Evolutionary conservation across 805 yeast genomes (phyloP).

Genomic region (Ogataea chonburiensis): DNA sequence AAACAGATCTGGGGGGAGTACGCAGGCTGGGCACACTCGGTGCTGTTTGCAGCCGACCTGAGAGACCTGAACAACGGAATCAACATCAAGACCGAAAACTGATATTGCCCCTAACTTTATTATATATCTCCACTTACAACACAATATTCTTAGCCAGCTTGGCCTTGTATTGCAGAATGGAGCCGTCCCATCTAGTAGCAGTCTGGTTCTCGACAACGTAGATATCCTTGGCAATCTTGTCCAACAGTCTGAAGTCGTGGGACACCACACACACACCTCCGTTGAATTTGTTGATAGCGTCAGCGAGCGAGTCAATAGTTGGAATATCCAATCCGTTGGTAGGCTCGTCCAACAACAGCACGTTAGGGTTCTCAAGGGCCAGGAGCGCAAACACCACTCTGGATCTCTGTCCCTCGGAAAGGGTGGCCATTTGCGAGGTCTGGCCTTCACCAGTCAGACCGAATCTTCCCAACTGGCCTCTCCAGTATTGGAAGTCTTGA

Average conservation of each 20-base stretch:
- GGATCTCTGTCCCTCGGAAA: conserved; percentile 99
- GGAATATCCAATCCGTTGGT: conserved; percentile 99
- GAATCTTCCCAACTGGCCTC: conserved; percentile 95
- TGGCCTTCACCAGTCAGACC: conserved; percentile 99
- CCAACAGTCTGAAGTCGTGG: conserved; percentile 97
- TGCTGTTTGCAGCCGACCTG: conserved; percentile 83
- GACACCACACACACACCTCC: conserved; percentile 99
- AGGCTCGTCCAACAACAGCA: conserved; percentile 96
- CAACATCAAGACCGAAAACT: conserved; percentile 30
- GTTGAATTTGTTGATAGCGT: conserved; percentile 88
- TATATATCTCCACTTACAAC: conserved; percentile 39
- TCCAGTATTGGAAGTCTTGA: conserved; percentile 98
- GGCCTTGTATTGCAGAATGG: conserved; percentile 88
- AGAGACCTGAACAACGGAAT: conserved; percentile 68
- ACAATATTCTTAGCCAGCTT: conserved; percentile 90
- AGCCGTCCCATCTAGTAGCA: conserved; percentile 95
- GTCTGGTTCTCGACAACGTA: conserved; percentile 94
- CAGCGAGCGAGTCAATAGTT: conserved; percentile 96
- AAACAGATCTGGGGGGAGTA: conserved; percentile 76
- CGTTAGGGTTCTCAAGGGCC: conserved; percentile 94
- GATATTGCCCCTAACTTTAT: conserved; percentile 1
- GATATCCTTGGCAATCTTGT: conserved; percentile 96
- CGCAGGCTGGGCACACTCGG: conserved; percentile 99
- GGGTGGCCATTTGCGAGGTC: conserved; percentile 97
- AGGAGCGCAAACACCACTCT: conserved; percentile 96